A percentile compares a stretch with the other conserved stretches of the same genome.
These are phyloP conservation scores for Lasiosphaeria ovina DNA, from an alignment of 495 filamentous ascomycete species.

Conservation along the genomic window DNA sequence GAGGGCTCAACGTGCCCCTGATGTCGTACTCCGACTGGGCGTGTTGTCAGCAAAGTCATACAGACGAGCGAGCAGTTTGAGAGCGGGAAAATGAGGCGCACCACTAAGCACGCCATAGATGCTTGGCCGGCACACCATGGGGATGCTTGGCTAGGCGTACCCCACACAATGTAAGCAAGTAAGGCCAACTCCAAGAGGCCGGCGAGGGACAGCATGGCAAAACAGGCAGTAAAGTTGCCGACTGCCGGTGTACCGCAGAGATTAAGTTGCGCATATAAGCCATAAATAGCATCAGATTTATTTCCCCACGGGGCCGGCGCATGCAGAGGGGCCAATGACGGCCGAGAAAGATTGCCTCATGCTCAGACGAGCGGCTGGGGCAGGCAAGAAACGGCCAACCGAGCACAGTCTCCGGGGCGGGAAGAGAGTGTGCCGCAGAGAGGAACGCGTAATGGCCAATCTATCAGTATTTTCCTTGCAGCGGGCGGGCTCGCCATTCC, in stretches of 20 bases:
- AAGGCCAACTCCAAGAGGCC: background rate
- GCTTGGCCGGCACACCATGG: no score
- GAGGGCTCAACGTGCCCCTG: constrained; percentile 4
- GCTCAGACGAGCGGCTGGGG: constrained; percentile 18
- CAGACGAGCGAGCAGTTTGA: background rate
- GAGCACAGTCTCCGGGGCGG: constrained; percentile 17
- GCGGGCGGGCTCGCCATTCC: constrained; percentile 21
- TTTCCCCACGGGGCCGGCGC: constrained; percentile 26
- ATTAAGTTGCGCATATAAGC: constrained; percentile 25
- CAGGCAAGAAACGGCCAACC: constrained; percentile 17
- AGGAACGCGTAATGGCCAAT: constrained; percentile 37
- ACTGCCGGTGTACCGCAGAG: constrained; percentile 31
- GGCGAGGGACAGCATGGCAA: background rate
- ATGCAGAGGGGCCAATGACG: constrained; percentile 24
- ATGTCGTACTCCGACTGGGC: constrained; percentile 11
- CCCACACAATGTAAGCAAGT: background rate
- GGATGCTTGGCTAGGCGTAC: background rate
- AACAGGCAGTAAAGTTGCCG: constrained; percentile 29
- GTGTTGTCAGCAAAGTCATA: constrained; percentile 4
- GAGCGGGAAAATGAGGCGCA: background rate
- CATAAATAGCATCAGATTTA: constrained; percentile 27
- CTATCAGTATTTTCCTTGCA: constrained; percentile 23
- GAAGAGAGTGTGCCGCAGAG: constrained; percentile 18
- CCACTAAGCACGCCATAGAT: background rate
- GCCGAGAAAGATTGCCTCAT: constrained; percentile 14